Percentiles rank a stretch among this genome's conserved stretches.
Evolutionary conservation across 768 basidiomycete species (phyloP).

Genomic region (Tephrocybe sp.): DNA sequence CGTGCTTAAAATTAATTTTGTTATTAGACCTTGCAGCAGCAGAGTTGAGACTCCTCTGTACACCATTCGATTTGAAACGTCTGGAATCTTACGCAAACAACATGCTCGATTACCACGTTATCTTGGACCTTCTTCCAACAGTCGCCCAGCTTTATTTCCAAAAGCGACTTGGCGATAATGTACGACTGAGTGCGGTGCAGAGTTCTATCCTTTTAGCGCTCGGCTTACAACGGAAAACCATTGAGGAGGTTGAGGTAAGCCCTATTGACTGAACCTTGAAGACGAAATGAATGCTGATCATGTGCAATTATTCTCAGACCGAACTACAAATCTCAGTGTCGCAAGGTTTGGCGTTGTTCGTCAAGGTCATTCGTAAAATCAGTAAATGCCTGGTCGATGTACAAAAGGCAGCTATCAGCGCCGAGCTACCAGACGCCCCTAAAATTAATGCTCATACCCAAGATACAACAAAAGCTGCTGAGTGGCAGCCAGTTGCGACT

Average conservation of each 20-base stretch:
- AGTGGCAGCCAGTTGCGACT: constrained; percentile 44
- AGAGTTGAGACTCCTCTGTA: constrained; percentile 58
- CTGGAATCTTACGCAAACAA: constrained; percentile 95
- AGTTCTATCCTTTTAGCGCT: constrained; percentile 87
- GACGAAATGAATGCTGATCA: not conserved
- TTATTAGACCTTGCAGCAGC: constrained; percentile 30
- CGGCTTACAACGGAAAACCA: constrained; percentile 83
- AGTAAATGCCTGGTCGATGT: constrained; percentile 71
- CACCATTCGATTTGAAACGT: constrained; percentile 94
- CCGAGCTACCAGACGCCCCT: constrained; percentile 48
- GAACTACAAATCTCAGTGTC: constrained; percentile 85
- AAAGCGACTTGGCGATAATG: constrained; percentile 58
- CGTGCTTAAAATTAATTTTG: not conserved
- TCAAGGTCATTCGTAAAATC: constrained; percentile 86
- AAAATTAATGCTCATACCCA: constrained; percentile 3
- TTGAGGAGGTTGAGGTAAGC: constrained; percentile 86
- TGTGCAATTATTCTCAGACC: constrained; percentile 35
- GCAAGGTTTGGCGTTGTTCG: constrained; percentile 87
- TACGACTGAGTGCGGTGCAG: constrained; percentile 83
- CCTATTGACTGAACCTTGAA: not conserved
- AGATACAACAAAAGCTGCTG: constrained; percentile 13
- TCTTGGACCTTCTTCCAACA: constrained; percentile 86
- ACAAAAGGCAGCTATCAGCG: constrained; percentile 74
- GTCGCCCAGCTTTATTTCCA: constrained; percentile 86
- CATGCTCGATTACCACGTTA: constrained; percentile 94